Percentiles rank a stretch among this genome's conserved stretches.
Evolutionary conservation across 495 filamentous ascomycete genomes (phyloP).

Genomic region (Penicillium malachiteum): DNA sequence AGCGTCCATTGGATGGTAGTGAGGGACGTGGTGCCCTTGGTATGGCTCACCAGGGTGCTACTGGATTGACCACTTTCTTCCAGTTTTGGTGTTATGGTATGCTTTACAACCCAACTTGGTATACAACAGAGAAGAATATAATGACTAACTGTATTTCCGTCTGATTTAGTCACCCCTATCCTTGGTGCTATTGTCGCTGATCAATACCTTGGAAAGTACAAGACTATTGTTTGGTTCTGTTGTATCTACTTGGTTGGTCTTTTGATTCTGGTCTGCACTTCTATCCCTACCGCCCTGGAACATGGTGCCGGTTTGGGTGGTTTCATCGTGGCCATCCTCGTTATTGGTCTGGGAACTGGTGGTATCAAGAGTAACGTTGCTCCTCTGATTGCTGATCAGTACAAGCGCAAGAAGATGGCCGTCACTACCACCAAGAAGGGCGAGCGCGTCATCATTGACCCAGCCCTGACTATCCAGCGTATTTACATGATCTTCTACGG

Average conservation of each 20-base stretch:
- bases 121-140: neutral
- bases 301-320: constrained; percentile 50
- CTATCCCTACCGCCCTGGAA: constrained; percentile 44
- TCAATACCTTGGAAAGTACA: constrained; percentile 67
- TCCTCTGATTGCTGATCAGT: constrained; percentile 70
- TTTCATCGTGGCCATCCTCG: constrained; percentile 46
- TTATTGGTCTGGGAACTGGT: constrained; percentile 57
- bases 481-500: constrained; percentile 76
- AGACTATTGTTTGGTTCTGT: constrained; percentile 62
- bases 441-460: constrained; percentile 74
- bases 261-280: constrained; percentile 49
- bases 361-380: constrained; percentile 73
- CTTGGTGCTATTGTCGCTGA: constrained; percentile 61
- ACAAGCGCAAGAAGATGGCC: constrained; percentile 61
- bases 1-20: constrained; percentile 46
- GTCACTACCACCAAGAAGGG: constrained; percentile 56
- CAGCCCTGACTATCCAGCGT: constrained; percentile 68
- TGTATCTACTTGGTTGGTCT: constrained; percentile 48
- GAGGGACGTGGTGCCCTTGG: constrained; percentile 56
- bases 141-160: constrained; percentile 3
- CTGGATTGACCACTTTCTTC: constrained; percentile 60
- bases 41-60: constrained; percentile 53
- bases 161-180: constrained; percentile 48
- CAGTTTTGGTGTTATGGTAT: constrained; percentile 60
- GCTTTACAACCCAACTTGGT: neutral